Conservation (phyloP, 2,329 filamentous ascomycete genomes). For the Xylaria sp. region DNA sequence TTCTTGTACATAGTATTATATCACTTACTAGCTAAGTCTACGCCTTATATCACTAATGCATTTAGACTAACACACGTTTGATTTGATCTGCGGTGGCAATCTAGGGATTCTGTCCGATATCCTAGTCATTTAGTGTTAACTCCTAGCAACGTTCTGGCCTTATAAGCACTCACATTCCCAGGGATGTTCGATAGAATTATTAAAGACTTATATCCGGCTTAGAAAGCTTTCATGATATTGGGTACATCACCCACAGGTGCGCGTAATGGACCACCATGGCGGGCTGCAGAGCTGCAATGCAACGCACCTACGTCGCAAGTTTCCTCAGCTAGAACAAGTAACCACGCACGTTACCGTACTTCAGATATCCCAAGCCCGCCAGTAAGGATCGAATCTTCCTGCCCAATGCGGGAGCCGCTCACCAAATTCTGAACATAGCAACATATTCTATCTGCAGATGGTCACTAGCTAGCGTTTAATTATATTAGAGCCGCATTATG, state of each 20-base stretch:
- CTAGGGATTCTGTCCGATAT: too few species aligned
- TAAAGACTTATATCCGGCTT: background rate
- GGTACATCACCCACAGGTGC: constrained; percentile 2
- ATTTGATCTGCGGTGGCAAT: too few species aligned
- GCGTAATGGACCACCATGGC: constrained; percentile 14
- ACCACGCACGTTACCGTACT: constrained; percentile 12
- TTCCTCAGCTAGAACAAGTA: constrained; percentile 24
- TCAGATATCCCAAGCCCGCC: constrained; percentile 11
- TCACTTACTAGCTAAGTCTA: too few species aligned
- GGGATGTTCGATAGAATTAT: background rate
- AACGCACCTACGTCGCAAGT: constrained; percentile 24
- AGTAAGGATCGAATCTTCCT: constrained; percentile 14
- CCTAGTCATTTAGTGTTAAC: too few species aligned
- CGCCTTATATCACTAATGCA: constrained; percentile 8
- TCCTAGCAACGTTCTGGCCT: too few species aligned
- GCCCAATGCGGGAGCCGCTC: constrained; percentile 11
- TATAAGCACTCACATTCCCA: background rate
- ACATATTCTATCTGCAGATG: constrained; percentile 5
- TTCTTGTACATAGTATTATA: too few species aligned
- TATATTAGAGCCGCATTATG: constrained; percentile 29
- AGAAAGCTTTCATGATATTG: background rate
- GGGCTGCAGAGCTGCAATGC: constrained; percentile 32
- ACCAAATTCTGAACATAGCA: background rate
- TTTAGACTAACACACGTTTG: background rate
- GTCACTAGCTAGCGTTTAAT: background rate